These are phyloP conservation scores for Erysimum cheiranthoides DNA, from an alignment of 345 rosid species.

Conservation along the genomic window DNA sequence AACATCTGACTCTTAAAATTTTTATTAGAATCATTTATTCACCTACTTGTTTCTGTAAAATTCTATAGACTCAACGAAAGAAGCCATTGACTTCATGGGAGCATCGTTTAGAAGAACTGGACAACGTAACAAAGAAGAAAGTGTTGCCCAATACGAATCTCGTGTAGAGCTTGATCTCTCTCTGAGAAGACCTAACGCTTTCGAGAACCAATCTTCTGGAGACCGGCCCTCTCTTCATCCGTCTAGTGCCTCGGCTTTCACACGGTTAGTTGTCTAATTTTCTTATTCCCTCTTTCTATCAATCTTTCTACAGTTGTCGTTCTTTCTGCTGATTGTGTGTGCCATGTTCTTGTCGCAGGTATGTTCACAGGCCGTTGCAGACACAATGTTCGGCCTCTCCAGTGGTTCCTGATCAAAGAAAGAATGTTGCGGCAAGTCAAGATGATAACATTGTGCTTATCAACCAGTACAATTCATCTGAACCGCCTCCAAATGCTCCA, in stretches of 20 bases:
- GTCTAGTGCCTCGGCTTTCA: constrained; percentile 86
- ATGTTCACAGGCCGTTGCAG: constrained; percentile 57
- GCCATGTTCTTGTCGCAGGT: constrained; percentile 56
- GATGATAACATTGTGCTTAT: constrained; percentile 31
- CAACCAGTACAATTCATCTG: constrained; percentile 47
- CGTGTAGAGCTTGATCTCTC: constrained; percentile 73
- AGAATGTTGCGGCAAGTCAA: constrained; percentile 25
- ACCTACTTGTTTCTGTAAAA: not conserved
- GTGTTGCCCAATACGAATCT: constrained; percentile 50
- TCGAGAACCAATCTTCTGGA: constrained; percentile 55
- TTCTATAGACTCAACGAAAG: constrained; percentile 48
- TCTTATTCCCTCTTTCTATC: not conserved
- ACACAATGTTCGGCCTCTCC: constrained; percentile 50
- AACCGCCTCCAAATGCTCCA: constrained; percentile 52
- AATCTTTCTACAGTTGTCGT: not conserved
- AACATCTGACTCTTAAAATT: not conserved
- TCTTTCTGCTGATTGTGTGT: constrained; percentile 34
- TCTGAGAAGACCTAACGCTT: constrained; percentile 59
- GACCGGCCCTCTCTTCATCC: constrained; percentile 64
- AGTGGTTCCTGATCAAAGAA: constrained; percentile 36
- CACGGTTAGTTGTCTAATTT: constrained; percentile 56
- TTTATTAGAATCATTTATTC: not conserved
- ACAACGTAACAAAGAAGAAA: constrained; percentile 36
- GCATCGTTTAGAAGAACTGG: constrained; percentile 47
- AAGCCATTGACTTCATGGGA: constrained; percentile 84